Evolutionary conservation across 2,329 filamentous ascomycete genomes (phyloP).

Genomic region (Beauveria brongniartii): DNA sequence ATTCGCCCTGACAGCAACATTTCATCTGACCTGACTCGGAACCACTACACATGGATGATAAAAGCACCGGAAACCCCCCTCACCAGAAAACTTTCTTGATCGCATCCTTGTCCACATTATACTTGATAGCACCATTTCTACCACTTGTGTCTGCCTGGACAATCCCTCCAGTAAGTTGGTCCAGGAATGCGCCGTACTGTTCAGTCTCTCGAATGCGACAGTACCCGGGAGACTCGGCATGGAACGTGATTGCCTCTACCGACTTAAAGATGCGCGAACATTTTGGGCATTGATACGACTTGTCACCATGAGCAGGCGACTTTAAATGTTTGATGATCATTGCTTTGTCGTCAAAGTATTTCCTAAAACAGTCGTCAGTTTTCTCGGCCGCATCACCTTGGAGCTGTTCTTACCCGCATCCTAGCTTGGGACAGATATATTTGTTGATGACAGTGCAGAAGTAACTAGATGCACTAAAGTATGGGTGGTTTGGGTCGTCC

Average conservation of each 20-base stretch:
- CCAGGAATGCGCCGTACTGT: constrained; percentile 19
- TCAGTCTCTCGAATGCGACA: constrained; percentile 5
- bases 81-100: not conserved
- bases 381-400: not conserved
- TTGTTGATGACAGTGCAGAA: not conserved
- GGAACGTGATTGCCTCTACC: not conserved
- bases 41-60: too few species aligned
- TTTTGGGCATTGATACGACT: constrained; percentile 16
- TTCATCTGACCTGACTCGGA: too few species aligned
- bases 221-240: constrained; percentile 3
- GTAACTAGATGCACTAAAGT: not conserved
- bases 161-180: constrained; percentile 26
- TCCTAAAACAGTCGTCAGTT: constrained; percentile 2
- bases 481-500: not conserved
- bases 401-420: not conserved
- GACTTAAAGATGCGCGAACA: constrained; percentile 15
- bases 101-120: not conserved
- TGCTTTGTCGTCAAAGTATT: constrained; percentile 3
- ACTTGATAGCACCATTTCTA: not conserved
- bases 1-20: too few species aligned
- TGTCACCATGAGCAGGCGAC: not conserved
- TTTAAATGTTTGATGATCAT: not conserved
- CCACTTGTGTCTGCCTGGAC: constrained; percentile 17
- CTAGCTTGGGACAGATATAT: constrained; percentile 8
- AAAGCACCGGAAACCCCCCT: not conserved